Percentiles rank a stretch among this genome's conserved stretches.
Evolutionary conservation across 495 filamentous ascomycete species (phyloP).

Genomic region (Trichoderma erinaceum): DNA sequence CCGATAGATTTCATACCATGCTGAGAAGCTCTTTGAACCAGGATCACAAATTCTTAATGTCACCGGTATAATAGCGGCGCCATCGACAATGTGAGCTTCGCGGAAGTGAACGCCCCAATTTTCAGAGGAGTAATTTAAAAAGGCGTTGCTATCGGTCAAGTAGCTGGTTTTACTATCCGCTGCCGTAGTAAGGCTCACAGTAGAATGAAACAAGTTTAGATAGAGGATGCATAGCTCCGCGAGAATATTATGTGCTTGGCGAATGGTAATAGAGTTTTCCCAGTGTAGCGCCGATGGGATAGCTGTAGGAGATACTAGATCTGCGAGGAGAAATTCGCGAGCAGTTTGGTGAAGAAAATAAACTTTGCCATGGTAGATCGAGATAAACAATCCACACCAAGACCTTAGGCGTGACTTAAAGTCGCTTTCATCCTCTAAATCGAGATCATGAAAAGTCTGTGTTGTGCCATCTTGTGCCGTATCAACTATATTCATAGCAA

Average conservation of each 20-base stretch:
- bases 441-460: constrained; percentile 1
- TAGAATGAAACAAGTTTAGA: constrained; percentile 17
- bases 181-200: not conserved
- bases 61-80: not conserved
- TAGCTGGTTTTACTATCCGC: not conserved
- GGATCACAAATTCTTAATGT: constrained; percentile 8
- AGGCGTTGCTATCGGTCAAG: constrained; percentile 14
- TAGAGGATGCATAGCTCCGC: constrained; percentile 19
- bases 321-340: constrained; percentile 21
- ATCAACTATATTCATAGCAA: constrained; percentile 14
- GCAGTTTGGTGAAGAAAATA: constrained; percentile 30
- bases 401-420: constrained; percentile 18
- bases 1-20: not conserved
- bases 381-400: constrained; percentile 26
- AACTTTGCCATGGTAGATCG: constrained; percentile 22
- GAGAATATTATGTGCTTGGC: no score
- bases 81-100: constrained; percentile 2
- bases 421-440: constrained; percentile 20
- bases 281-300: no score
- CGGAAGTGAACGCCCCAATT: constrained; percentile 30
- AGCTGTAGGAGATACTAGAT: no score
- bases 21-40: constrained; percentile 7
- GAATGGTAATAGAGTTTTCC: no score
- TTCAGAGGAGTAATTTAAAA: constrained; percentile 31
- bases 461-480: no score